phyloP scores from a whole-genome alignment of 2,329 filamentous ascomycete genomes.

The Byssochlamys sp. region DNA sequence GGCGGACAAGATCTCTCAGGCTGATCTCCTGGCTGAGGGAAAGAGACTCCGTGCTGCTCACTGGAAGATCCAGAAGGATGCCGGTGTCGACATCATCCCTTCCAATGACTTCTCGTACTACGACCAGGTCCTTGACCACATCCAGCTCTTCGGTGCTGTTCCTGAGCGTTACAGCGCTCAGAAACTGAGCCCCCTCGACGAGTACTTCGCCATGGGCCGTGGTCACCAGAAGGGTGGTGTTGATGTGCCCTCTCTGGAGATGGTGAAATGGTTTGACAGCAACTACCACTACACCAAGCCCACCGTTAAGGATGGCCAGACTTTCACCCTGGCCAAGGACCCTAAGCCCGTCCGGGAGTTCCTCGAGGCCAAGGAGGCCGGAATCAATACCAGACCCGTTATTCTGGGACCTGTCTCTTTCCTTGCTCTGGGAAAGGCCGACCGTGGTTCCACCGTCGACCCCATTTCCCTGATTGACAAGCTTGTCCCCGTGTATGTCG shows the following conservation, averaged over 20 bases:
- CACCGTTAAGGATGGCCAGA: slow-evolving; percentile 91
- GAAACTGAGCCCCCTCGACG: slow-evolving; percentile 77
- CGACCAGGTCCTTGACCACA: slow-evolving; percentile 94
- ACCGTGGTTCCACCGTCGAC: slow-evolving; percentile 84
- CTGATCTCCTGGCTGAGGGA: slow-evolving; percentile 83
- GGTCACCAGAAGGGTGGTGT: slow-evolving; percentile 66
- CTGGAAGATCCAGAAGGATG: slow-evolving; percentile 99
- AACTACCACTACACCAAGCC: slow-evolving; percentile 99
- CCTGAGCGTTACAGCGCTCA: slow-evolving; percentile 90
- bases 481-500: slow-evolving; percentile 86
- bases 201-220: slow-evolving; percentile 99
- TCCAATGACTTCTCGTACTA: slow-evolving; percentile 99
- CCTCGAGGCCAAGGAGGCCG: slow-evolving; percentile 94
- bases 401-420: slow-evolving; percentile 93
- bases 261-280: slow-evolving; percentile 99
- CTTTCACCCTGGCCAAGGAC: slow-evolving; percentile 75
- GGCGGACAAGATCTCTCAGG: slow-evolving; percentile 85
- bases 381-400: slow-evolving; percentile 84
- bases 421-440: slow-evolving; percentile 94
- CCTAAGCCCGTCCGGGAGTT: slow-evolving; percentile 94
- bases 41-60: slow-evolving; percentile 93
- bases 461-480: slow-evolving; percentile 90
- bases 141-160: slow-evolving; percentile 88
- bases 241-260: slow-evolving; percentile 52
- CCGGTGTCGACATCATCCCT: slow-evolving; percentile 92